Evolutionary conservation across 2,329 filamentous ascomycete species (phyloP), one percentile per base, ranked within the genome.

Genomic region (Monilinia fructigena): DNA sequence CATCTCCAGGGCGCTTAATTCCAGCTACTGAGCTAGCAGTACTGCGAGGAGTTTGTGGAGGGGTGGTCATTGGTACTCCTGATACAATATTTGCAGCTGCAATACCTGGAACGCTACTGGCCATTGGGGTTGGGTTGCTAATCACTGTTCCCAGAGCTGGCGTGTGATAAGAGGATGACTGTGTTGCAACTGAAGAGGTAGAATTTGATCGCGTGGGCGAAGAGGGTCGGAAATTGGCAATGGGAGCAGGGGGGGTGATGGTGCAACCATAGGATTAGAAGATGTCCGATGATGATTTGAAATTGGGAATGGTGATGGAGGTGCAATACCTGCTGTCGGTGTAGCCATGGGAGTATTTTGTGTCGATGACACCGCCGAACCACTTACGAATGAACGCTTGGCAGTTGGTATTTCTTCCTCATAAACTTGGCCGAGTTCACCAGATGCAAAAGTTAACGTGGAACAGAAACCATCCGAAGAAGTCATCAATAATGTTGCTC

Each of bases 401-500:
- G 79, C 75, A 18, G 80, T 80, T 12, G 82, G 80, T 50, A 88
- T 77, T 62, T 92, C 87, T 42, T 89, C 89, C 11, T 87, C 88
- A 76, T 96, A 96, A 6, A 87, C 80, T 70, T 94, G 88, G 16
- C 95, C 95, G 1, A 99, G 81, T 77, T 99, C 95, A 11, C 92
- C 91, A 2, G 90, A 82, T 1, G 86, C 79, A 75, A 99, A 99
- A 0, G 93, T 90, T 7, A 99, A 82, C 0, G 91, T 90, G 0
- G 95, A 99, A 77, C 95, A 99, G 80, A 98, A 99, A 0, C 95
- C 95, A 77, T 99, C 95, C 0, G 95, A 97, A 0, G 95, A 99
- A n/a, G 93, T 95, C 80, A 99, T 96, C 60, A 99, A 83, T 28
- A 99, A 81, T 1, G 89, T 93, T 53, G 86, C 82, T 16, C 90